These are phyloP conservation scores for Orbilia brochopaga DNA, from an alignment of 2,329 filamentous ascomycete species.

Conservation along the genomic window DNA sequence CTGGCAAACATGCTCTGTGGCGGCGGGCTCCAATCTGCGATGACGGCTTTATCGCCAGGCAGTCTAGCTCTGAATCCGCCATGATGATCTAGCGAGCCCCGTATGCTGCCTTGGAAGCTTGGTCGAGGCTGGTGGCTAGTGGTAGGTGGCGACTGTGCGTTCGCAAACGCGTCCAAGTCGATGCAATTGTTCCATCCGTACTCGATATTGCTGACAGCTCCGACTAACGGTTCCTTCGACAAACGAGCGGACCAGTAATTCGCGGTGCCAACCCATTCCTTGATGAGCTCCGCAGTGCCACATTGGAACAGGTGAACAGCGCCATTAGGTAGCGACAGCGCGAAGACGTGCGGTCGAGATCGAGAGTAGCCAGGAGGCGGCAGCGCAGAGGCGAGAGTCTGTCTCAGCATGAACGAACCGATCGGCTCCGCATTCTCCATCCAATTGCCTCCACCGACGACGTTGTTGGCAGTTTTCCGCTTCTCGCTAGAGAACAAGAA, in stretches of 20 bases:
- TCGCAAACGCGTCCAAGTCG: slow-evolving; percentile 56
- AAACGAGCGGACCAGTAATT: slow-evolving; percentile 98
- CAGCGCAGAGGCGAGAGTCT: slow-evolving; percentile 87
- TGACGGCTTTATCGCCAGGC: slow-evolving; percentile 80
- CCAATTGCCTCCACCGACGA: slow-evolving; percentile 96
- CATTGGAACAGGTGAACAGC: slow-evolving; percentile 98
- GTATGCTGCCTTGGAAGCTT: slow-evolving; percentile 55
- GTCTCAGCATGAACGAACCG: slow-evolving; percentile 83
- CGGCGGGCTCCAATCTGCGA: slow-evolving; percentile 88
- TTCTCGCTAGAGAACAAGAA: slow-evolving; percentile 90
- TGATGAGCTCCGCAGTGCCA: slow-evolving; percentile 90
- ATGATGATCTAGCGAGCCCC: slow-evolving; percentile 67
- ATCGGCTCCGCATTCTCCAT: slow-evolving; percentile 92
- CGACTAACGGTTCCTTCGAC: slow-evolving; percentile 89
- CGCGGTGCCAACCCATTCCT: slow-evolving; percentile 89
- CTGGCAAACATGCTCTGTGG: slow-evolving; percentile 88
- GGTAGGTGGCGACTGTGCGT: slow-evolving; percentile 54
- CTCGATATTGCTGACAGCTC: slow-evolving; percentile 94
- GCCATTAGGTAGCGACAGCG: slow-evolving; percentile 85
- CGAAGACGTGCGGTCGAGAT: slow-evolving; percentile 88
- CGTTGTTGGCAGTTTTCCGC: slow-evolving; percentile 70
- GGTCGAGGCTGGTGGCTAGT: slow-evolving; percentile 51
- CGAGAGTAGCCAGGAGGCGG: slow-evolving; percentile 93
- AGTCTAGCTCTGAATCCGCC: slow-evolving; percentile 69
- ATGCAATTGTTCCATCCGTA: slow-evolving; percentile 93